Evolutionary conservation across 441 rosid genomes (phyloP).

Genomic region (Geranium incanum): DNA sequence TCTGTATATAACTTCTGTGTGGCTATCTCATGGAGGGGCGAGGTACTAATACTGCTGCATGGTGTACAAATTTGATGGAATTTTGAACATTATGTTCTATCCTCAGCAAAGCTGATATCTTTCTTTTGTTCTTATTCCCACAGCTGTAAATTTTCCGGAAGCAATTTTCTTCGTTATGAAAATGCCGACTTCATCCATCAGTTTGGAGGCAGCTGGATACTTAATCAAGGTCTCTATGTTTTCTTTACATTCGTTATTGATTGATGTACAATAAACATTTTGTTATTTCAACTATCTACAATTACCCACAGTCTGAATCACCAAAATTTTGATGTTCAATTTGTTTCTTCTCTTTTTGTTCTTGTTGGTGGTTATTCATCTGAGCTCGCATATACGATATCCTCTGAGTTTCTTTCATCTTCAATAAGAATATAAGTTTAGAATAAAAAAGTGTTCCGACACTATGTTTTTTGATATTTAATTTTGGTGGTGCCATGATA

Average conservation of each 20-base stretch:
- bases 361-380: neutral
- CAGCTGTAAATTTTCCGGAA: slow-evolving; percentile 12
- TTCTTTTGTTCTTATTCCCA: neutral
- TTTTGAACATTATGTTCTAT: neutral
- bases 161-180: neutral
- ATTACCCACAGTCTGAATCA: neutral
- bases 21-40: slow-evolving; percentile 4
- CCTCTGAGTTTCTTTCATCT: neutral
- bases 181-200: neutral
- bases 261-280: neutral
- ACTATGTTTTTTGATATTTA: no score
- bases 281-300: slow-evolving; percentile 1
- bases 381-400: neutral
- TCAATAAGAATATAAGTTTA: neutral
- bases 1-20: slow-evolving; percentile 1
- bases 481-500: no score
- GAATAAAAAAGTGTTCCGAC: neutral
- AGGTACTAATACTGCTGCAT: neutral
- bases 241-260: slow-evolving; percentile 4
- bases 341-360: neutral
- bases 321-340: neutral
- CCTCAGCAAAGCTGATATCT: neutral
- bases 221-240: neutral
- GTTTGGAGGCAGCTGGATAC: slow-evolving; percentile 1
- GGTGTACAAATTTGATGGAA: neutral